Percentiles rank a stretch among this genome's conserved stretches.
Evolutionary conservation across 371 early-diverging fungal species (phyloP).

Genomic region (Ordospora colligata): DNA sequence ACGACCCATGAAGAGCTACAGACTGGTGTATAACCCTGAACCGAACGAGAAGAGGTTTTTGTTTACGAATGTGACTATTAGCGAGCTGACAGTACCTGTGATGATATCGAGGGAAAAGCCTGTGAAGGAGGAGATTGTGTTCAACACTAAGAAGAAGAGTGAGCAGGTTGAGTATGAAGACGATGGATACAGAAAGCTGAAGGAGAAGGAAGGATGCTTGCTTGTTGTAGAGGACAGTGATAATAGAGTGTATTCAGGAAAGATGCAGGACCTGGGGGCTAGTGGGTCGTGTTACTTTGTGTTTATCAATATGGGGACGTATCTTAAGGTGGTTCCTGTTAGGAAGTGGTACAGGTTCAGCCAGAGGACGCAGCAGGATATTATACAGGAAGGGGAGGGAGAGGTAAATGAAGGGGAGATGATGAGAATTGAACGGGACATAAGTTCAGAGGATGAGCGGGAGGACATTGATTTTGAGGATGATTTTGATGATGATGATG

Average conservation of each 20-base stretch:
- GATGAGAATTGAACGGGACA: constrained; percentile 12
- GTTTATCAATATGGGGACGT: constrained; percentile 49
- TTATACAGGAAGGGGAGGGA: constrained; percentile 39
- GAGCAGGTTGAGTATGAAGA: constrained; percentile 57
- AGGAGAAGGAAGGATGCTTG: constrained; percentile 51
- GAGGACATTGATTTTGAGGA: constrained; percentile 61
- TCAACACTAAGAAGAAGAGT: constrained; percentile 53
- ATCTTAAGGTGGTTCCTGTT: constrained; percentile 47
- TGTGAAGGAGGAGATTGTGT: constrained; percentile 25
- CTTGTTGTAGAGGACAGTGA: constrained; percentile 52
- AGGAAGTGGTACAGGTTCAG: constrained; percentile 58
- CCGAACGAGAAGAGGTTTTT: constrained; percentile 15
- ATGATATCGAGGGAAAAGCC: constrained; percentile 29
- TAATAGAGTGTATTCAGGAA: constrained; percentile 44
- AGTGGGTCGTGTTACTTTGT: constrained; percentile 51
- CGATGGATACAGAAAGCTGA: constrained; percentile 50
- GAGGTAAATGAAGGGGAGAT: constrained; percentile 44
- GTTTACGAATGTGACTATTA: constrained; percentile 33
- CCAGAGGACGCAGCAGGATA: constrained; percentile 43
- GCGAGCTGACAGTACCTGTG: constrained; percentile 18
- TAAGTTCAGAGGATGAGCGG: constrained; percentile 24
- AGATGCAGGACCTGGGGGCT: constrained; percentile 39
- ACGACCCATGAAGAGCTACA: constrained; percentile 4
- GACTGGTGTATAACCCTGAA: constrained; percentile 8
- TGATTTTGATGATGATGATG: constrained; percentile 61